Evolutionary conservation across 345 rosid species (phyloP), one percentile per base, ranked within the genome.

Genomic region (Camelina laxa): DNA sequence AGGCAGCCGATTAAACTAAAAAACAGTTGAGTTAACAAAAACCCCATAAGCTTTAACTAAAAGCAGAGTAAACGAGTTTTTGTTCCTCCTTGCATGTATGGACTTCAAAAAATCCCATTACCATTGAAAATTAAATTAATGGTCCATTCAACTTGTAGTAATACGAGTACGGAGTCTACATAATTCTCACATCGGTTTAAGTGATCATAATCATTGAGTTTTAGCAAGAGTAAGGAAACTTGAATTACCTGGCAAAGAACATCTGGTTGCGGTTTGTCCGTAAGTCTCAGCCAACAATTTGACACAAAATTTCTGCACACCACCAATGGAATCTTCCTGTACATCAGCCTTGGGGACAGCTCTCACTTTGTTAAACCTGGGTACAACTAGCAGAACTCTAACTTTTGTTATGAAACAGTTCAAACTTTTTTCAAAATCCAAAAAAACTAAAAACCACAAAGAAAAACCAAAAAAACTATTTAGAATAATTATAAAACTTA

Each of bases 231-330:
- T 16, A 9, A 21, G 9, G 1, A 6, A 11, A 2, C 36, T 11
- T 7, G 49, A 41, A 33, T 16, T 70, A 95, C 99, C 94, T 96
- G 96, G 77, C 97, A 96, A 81, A 96, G 94, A 19, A 96, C 91
- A 77, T 96, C 99, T n/a, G 81, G 89, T 88, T 20, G 88, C 87
- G 80, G 89, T 85, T 79, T 89, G 96, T 54, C 96, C 92, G 13
- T 85, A 90, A 38, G 87, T 85, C 80, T 96, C 99, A 47, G 97
- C 86, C 84, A 96, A 75, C 71, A 96, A 69, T 75, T 88, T 96
- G 65, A 96, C 99, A 61, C 99, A 86, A 58, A 90, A 96, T 74
- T 96, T 96, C 88, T 88, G 99, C 27, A 96, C 97, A 74, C 94
- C 96, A 70, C 98, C 79, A 30, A 84, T 85, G 11, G 79, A 87